Percentiles rank a stretch among this genome's conserved stretches.
These are phyloP conservation scores for Penicillium sp. DNA, from an alignment of 2,329 filamentous ascomycete genomes.

Conservation along the genomic window DNA sequence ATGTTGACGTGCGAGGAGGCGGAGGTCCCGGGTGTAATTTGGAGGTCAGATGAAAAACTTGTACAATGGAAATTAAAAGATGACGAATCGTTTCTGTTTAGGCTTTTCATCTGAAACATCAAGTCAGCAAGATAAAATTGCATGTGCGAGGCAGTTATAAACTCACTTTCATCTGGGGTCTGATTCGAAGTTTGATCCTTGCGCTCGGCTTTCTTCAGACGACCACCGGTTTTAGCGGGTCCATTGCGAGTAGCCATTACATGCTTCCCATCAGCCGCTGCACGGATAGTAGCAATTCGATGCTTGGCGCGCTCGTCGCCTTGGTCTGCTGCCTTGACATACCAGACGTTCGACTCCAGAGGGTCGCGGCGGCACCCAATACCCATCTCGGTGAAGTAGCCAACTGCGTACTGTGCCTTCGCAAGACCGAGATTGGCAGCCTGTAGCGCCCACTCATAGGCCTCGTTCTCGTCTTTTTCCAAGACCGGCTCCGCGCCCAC, in stretches of 20 bases:
- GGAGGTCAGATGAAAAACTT: background rate
- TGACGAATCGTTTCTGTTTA: conserved; percentile 29
- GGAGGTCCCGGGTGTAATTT: background rate
- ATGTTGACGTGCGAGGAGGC: background rate
- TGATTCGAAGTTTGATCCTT: background rate
- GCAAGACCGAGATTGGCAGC: conserved; percentile 72
- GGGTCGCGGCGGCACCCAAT: conserved; percentile 92
- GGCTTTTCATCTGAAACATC: conserved; percentile 12
- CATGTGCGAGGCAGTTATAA: background rate
- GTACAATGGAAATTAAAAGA: conserved; percentile 16
- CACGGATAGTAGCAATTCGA: conserved; percentile 80
- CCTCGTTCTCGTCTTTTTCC: conserved; percentile 93
- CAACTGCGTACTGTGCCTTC: conserved; percentile 88
- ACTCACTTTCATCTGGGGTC: conserved; percentile 14
- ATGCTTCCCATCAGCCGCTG: conserved; percentile 66
- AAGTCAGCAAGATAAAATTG: background rate
- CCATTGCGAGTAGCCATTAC: conserved; percentile 23
- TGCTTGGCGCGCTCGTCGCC: conserved; percentile 89
- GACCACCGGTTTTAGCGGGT: conserved; percentile 8
- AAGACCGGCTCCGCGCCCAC: conserved; percentile 89
- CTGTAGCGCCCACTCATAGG: conserved; percentile 90
- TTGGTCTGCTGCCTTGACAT: conserved; percentile 89
- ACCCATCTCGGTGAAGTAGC: conserved; percentile 98
- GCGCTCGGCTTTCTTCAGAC: conserved; percentile 9
- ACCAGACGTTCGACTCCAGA: conserved; percentile 98